Evolutionary conservation across 2,329 filamentous ascomycete species (phyloP), one percentile per base, ranked within the genome.

Genomic region (Cladosporium sp.): DNA sequence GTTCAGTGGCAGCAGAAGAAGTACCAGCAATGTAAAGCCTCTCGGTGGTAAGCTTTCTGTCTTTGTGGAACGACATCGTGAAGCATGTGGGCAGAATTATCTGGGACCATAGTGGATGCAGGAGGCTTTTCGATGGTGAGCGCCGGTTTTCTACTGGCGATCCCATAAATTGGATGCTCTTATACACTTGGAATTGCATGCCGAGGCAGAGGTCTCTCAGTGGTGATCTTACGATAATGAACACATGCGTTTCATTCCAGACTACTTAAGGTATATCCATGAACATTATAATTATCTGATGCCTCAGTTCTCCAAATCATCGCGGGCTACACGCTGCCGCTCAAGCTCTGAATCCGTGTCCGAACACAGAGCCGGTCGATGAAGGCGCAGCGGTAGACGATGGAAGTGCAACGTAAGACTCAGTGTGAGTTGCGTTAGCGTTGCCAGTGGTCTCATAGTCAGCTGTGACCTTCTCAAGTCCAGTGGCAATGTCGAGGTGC

Each of bases 371-470:
- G 10, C 56, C 54, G 11, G 46, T 36, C 18, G 49, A 56, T 5
- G 30, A 28, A 8, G 53, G 36, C 25, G 18, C 11, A 11, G 62
- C 30, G 6, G 56, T 67, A 1, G 71, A 73, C n/a, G 76, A 72
- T 18, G 73, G 71, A 62, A 80, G 66, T 26, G 77, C 67, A 8
- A 78, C 75, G 64, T 72, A 79, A 14, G 74, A 67, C 49, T 78
- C 73, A 5, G 77, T 80, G 49, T 80, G 79, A 14, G 78, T 80
- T 1, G 79, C 73, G 48, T 77, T 77, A 5, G 77, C 69, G 7
- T 67, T 43, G 0, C 79, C 79, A 13, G 67, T 70, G 5, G 74
- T 75, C 5, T 70, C 74, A 34, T 76, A 69, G 18, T 76, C 75
- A 5, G 70, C 74, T 3, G 77, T 78, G 6, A 80, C 74, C 21